Evolutionary conservation across 1,284 basidiomycete genomes (phyloP).

Genomic region (Spongiforma sp.): DNA sequence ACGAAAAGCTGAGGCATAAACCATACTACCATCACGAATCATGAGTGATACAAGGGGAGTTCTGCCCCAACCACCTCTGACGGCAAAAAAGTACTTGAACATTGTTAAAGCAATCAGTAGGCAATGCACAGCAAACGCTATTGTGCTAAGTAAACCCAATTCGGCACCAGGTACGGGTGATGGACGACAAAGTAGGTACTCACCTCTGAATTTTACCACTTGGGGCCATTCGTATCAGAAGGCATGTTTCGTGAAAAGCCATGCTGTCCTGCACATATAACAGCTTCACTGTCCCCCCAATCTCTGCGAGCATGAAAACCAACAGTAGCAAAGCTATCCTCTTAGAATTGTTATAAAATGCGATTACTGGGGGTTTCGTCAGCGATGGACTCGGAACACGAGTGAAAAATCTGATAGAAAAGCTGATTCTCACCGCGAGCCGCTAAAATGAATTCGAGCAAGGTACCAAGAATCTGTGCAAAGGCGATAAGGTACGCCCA

Average conservation of each 20-base stretch:
- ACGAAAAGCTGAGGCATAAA: slow-evolving; percentile 17
- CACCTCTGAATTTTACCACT: slow-evolving; percentile 10
- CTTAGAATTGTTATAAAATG: slow-evolving; percentile 27
- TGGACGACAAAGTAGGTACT: neutral
- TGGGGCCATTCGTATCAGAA: slow-evolving; percentile 5
- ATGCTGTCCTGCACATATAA: slow-evolving; percentile 3
- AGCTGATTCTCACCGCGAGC: slow-evolving; percentile 22
- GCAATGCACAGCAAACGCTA: slow-evolving; percentile 27
- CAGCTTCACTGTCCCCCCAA: slow-evolving; percentile 1
- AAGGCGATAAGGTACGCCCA: slow-evolving; percentile 8
- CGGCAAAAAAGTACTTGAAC: slow-evolving; percentile 23
- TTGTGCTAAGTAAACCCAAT: slow-evolving; percentile 10
- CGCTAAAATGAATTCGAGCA: slow-evolving; percentile 25
- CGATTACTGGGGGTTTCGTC: slow-evolving; percentile 17
- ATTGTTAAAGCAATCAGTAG: slow-evolving; percentile 21
- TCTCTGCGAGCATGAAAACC: slow-evolving; percentile 19
- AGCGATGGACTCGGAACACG: neutral
- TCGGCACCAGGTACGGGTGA: neutral
- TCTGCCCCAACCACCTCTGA: slow-evolving; percentile 17
- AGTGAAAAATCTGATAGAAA: too few relatives aligned
- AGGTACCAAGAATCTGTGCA: slow-evolving; percentile 13
- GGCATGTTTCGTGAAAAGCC: slow-evolving; percentile 12
- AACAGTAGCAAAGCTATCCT: slow-evolving; percentile 16
- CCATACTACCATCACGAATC: slow-evolving; percentile 22
- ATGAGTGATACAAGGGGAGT: slow-evolving; percentile 27